Evolutionary conservation across 805 yeast genomes (phyloP).

Genomic region (Zygosaccharomyces bisporus): DNA sequence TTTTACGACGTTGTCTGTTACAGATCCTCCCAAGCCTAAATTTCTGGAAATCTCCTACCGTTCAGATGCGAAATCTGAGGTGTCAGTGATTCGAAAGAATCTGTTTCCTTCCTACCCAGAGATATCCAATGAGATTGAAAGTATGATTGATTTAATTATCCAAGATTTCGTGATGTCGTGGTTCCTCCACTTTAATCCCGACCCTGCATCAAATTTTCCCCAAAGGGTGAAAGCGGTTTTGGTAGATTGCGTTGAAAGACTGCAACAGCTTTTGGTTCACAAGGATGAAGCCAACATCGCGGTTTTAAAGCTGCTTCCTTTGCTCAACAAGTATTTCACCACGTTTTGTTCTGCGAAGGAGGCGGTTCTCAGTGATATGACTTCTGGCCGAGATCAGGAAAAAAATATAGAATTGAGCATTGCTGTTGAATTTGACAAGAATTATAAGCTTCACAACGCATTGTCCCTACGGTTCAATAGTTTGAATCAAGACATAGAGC

Average conservation of each 20-base stretch:
- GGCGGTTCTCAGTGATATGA: slow-evolving; percentile 25
- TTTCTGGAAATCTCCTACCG: neutral
- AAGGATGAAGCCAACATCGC: slow-evolving; percentile 56
- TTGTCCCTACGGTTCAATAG: slow-evolving; percentile 39
- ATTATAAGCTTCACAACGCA: slow-evolving; percentile 54
- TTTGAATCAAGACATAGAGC: slow-evolving; percentile 43
- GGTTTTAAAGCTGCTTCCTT: slow-evolving; percentile 58
- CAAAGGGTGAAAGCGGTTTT: slow-evolving; percentile 44
- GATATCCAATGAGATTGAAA: slow-evolving; percentile 42
- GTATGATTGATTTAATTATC: slow-evolving; percentile 44
- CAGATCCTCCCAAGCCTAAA: slow-evolving; percentile 5
- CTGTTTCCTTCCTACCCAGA: slow-evolving; percentile 17
- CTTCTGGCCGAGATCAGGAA: slow-evolving; percentile 31
- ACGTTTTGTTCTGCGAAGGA: slow-evolving; percentile 45
- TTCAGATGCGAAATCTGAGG: neutral
- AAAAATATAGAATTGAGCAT: slow-evolving; percentile 40
- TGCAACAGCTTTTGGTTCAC: slow-evolving; percentile 42
- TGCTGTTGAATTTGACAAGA: slow-evolving; percentile 39
- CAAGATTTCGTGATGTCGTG: slow-evolving; percentile 54
- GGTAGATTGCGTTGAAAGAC: slow-evolving; percentile 16
- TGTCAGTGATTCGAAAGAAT: slow-evolving; percentile 2
- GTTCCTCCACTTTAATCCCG: slow-evolving; percentile 45
- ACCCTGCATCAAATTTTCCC: slow-evolving; percentile 34
- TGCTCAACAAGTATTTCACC: slow-evolving; percentile 60
- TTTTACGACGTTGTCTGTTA: slow-evolving; percentile 2